A percentile compares a stretch with the other conserved stretches of the same genome.
Conservation (phyloP, 345 rosid species). For the Citrus hindsii region DNA sequence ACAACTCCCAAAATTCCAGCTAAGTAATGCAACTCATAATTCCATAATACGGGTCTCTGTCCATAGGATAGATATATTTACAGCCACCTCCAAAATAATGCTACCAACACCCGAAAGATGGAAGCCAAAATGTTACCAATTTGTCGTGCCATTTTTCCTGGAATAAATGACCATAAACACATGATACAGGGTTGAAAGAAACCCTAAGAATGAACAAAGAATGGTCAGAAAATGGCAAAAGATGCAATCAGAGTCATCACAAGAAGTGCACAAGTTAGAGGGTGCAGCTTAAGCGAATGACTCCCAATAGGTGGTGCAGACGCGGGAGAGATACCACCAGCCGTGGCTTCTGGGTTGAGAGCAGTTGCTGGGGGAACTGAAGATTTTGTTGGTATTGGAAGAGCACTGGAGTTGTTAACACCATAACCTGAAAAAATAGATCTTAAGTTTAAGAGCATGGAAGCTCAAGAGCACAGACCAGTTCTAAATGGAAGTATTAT, state of each 20-base stretch:
- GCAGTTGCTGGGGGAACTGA: slow-evolving; percentile 54
- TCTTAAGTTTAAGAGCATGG: background rate
- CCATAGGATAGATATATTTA: slow-evolving; percentile 9
- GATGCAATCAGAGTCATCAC: slow-evolving; percentile 23
- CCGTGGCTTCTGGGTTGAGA: slow-evolving; percentile 59
- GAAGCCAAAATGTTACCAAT: slow-evolving; percentile 20
- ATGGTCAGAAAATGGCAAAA: slow-evolving; percentile 31
- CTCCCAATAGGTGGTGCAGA: slow-evolving; percentile 21
- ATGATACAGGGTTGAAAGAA: too few relatives aligned
- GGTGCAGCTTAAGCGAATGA: slow-evolving; percentile 14
- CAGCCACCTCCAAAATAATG: slow-evolving; percentile 12
- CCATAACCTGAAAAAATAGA: slow-evolving; percentile 36
- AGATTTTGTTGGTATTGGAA: slow-evolving; percentile 34
- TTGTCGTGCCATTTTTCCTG: slow-evolving; percentile 3
- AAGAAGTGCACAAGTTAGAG: slow-evolving; percentile 7
- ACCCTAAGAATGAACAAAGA: background rate
- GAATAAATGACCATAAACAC: slow-evolving; percentile 21
- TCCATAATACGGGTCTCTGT: background rate
- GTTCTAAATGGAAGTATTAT: background rate
- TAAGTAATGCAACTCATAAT: background rate
- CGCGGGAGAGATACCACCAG: slow-evolving; percentile 20
- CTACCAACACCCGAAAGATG: background rate
- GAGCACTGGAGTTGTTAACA: slow-evolving; percentile 17
- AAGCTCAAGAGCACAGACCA: background rate
- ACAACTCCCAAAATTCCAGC: background rate